phyloP scores from a whole-genome alignment of 352 stramenopile genomes.

The Albugo laibachii region DNA sequence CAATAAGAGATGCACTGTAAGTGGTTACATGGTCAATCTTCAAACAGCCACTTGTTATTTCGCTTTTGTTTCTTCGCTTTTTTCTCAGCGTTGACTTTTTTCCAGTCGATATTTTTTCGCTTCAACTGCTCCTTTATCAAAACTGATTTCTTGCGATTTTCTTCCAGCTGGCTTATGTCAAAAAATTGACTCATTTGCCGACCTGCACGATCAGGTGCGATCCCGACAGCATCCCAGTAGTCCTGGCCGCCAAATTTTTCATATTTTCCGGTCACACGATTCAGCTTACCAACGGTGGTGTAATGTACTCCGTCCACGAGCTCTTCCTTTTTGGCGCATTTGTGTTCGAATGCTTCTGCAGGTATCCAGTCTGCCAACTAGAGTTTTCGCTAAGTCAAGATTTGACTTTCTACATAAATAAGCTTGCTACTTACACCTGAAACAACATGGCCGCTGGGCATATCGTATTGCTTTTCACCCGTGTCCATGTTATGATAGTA shows the following conservation, averaged over 20 bases:
- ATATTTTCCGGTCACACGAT: slow-evolving; percentile 51
- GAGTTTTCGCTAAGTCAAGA: slow-evolving; percentile 1
- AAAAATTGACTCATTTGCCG: slow-evolving; percentile 81
- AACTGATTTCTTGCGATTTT: slow-evolving; percentile 62
- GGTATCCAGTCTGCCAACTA: slow-evolving; percentile 67
- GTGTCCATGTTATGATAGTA: slow-evolving; percentile 75
- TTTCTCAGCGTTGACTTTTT: slow-evolving; percentile 66
- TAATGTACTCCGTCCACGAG: slow-evolving; percentile 51
- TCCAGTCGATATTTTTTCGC: slow-evolving; percentile 75
- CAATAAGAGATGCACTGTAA: neutral
- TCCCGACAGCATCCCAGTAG: slow-evolving; percentile 35
- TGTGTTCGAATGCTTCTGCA: slow-evolving; percentile 2
- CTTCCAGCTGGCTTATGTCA: slow-evolving; percentile 49
- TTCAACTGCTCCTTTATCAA: slow-evolving; percentile 64
- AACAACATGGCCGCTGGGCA: slow-evolving; percentile 37
- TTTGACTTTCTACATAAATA: neutral
- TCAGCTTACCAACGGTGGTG: slow-evolving; percentile 49
- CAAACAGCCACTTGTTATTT: slow-evolving; percentile 72
- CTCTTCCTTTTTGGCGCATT: slow-evolving; percentile 5
- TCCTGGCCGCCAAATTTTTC: slow-evolving; percentile 40
- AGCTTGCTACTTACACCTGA: slow-evolving; percentile 31
- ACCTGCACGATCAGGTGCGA: slow-evolving; percentile 43
- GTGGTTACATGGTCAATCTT: slow-evolving; percentile 17
- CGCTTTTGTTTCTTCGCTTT: slow-evolving; percentile 74
- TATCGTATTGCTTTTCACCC: slow-evolving; percentile 56